phyloP scores from a whole-genome alignment of 2,329 filamentous ascomycete genomes.

The Botrytis paeoniae region DNA sequence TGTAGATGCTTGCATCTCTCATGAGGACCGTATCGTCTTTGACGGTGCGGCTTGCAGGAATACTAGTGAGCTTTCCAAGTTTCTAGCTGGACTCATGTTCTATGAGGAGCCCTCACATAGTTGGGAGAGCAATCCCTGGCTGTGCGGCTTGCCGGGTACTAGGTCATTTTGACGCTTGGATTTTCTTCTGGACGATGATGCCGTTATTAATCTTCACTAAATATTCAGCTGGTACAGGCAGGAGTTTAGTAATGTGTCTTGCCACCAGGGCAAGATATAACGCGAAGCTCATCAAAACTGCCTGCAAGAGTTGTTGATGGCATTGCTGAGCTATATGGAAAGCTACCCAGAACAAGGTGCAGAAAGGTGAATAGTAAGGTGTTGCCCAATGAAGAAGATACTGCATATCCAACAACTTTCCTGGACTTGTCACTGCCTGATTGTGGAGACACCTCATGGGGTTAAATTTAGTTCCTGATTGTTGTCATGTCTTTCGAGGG shows the following conservation, averaged over 20 bases:
- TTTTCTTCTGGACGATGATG: slow-evolving; percentile 5
- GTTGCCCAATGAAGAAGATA: neutral
- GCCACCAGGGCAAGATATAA: neutral
- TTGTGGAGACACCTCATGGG: slow-evolving; percentile 5
- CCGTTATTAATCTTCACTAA: slow-evolving; percentile 7
- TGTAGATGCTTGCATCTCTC: neutral
- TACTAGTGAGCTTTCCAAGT: slow-evolving; percentile 8
- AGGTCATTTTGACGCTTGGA: neutral
- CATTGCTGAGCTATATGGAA: slow-evolving; percentile 12
- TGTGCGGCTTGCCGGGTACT: neutral
- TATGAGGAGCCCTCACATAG: neutral
- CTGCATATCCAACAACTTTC: slow-evolving; percentile 3
- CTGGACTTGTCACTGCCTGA: neutral
- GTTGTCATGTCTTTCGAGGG: neutral
- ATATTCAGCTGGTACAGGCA: slow-evolving; percentile 4
- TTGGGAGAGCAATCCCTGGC: slow-evolving; percentile 1
- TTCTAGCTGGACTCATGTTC: slow-evolving; percentile 6
- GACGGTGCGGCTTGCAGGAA: slow-evolving; percentile 7
- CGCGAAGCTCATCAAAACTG: neutral
- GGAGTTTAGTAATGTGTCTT: neutral
- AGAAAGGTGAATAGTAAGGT: slow-evolving; percentile 1
- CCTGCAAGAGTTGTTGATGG: slow-evolving; percentile 5
- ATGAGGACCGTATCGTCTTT: slow-evolving; percentile 3
- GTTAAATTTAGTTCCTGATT: neutral
- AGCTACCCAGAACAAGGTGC: slow-evolving; percentile 4